phyloP scores from a whole-genome alignment of 1,284 basidiomycete genomes.

The Schizopora paradoxa region DNA sequence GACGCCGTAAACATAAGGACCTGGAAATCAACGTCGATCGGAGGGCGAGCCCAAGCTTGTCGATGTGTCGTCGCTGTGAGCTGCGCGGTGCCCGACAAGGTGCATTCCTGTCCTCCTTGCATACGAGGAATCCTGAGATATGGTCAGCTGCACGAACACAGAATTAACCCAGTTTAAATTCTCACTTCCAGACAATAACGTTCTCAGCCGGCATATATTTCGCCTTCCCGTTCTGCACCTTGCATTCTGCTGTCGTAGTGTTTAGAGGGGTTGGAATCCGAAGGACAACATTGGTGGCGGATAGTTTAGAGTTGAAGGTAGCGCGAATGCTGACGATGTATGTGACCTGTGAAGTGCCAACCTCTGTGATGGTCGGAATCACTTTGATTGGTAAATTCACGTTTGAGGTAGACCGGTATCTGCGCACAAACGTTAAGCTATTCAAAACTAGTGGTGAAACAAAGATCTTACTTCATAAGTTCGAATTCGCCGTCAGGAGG shows the following conservation, averaged over 20 bases:
- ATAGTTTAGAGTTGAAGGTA: slow-evolving; percentile 88
- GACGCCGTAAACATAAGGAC: slow-evolving; percentile 98
- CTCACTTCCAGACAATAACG: slow-evolving; percentile 96
- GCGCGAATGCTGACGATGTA: slow-evolving; percentile 89
- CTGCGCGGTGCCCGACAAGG: slow-evolving; percentile 78
- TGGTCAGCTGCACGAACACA: slow-evolving; percentile 6
- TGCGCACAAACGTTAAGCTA: slow-evolving; percentile 29
- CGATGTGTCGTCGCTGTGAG: slow-evolving; percentile 83
- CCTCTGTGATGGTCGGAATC: slow-evolving; percentile 89
- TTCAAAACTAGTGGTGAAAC: slow-evolving; percentile 5
- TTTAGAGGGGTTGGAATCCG: slow-evolving; percentile 96
- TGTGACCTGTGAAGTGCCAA: slow-evolving; percentile 86
- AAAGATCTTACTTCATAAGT: slow-evolving; percentile 74
- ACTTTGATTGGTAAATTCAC: slow-evolving; percentile 91
- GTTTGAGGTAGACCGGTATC: slow-evolving; percentile 93
- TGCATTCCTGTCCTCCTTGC: slow-evolving; percentile 89
- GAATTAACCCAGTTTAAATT: no score
- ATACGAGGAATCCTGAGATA: slow-evolving; percentile 76
- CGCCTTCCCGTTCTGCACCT: slow-evolving; percentile 89
- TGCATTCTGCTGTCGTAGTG: slow-evolving; percentile 87
- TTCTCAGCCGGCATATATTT: slow-evolving; percentile 97
- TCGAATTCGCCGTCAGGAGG: slow-evolving; percentile 99
- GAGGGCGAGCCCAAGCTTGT: slow-evolving; percentile 95
- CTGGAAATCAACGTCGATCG: slow-evolving; percentile 96
- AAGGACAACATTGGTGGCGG: slow-evolving; percentile 87